A percentile compares a stretch with the other conserved stretches of the same genome.
Evolutionary conservation across 1,284 basidiomycete genomes (phyloP).

Genomic region (Inonotus hispidus): DNA sequence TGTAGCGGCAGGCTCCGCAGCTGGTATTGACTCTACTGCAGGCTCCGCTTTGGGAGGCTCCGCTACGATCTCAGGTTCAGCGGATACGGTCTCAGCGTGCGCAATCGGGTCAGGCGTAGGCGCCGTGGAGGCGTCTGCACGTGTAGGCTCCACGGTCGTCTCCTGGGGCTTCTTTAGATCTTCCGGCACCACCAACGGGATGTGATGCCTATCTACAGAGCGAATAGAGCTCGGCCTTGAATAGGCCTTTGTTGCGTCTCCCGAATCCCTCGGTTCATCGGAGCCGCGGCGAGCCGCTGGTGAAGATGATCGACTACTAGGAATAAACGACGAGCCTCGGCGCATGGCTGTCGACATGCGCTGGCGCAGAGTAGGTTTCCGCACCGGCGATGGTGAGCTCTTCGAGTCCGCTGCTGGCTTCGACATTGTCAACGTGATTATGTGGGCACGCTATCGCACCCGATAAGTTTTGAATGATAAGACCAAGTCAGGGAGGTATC

Average conservation of each 20-base stretch:
- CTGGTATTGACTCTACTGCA: conserved; percentile 6
- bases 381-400: not conserved
- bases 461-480: not conserved
- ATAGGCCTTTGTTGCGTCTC: not conserved
- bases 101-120: not conserved
- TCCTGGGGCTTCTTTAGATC: conserved; percentile 16
- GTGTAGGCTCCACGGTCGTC: conserved; percentile 5
- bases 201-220: conserved; percentile 1
- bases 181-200: conserved; percentile 10
- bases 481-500: not conserved
- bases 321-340: conserved; percentile 43
- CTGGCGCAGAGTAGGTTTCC: conserved; percentile 26
- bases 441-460: not conserved
- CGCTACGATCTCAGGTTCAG: not conserved
- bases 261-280: conserved; percentile 5
- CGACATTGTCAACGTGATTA: not conserved
- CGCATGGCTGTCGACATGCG: conserved; percentile 41
- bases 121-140: conserved; percentile 21
- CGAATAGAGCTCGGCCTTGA: conserved; percentile 9
- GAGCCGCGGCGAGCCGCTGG: conserved; percentile 26
- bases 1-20: conserved; percentile 9
- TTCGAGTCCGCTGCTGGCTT: not conserved
- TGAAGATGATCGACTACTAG: conserved; percentile 29
- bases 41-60: not conserved
- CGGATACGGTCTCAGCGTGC: conserved; percentile 3